Evolutionary conservation across 331 rosid species (phyloP).

Genomic region (Cydonia oblonga): DNA sequence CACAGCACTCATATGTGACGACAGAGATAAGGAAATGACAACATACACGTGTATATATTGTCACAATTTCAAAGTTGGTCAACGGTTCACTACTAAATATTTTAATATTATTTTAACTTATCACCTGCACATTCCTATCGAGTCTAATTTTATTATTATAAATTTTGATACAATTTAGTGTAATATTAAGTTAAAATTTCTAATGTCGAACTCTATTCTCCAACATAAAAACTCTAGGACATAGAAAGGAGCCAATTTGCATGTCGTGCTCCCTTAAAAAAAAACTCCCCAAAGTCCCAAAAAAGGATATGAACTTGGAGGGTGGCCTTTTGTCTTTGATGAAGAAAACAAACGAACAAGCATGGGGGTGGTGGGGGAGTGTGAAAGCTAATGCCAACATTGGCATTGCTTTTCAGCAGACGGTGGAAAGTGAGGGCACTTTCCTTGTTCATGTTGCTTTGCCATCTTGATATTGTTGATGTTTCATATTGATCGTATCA

Average conservation of each 20-base stretch:
- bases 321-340: constrained; percentile 22
- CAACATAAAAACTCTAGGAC: background rate
- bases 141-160: no score
- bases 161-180: background rate
- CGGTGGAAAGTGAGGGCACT: constrained; percentile 33
- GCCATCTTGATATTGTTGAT: no score
- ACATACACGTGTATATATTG: no score
- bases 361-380: constrained; percentile 29
- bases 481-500: no score
- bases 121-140: background rate
- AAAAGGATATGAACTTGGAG: constrained; percentile 5
- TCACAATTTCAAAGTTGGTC: background rate
- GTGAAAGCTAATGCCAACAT: constrained; percentile 9
- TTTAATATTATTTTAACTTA: no score
- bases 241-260: constrained; percentile 9
- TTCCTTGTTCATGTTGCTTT: background rate
- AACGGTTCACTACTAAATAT: no score
- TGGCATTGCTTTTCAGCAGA: constrained; percentile 27
- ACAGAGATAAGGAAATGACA: background rate
- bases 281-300: constrained; percentile 15
- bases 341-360: constrained; percentile 34
- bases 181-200: background rate
- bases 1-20: background rate
- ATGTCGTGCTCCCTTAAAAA: constrained; percentile 19
- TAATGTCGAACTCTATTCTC: no score